Conservation (phyloP, 495 filamentous ascomycete species). For the Amphirosellinia nigrospora region DNA sequence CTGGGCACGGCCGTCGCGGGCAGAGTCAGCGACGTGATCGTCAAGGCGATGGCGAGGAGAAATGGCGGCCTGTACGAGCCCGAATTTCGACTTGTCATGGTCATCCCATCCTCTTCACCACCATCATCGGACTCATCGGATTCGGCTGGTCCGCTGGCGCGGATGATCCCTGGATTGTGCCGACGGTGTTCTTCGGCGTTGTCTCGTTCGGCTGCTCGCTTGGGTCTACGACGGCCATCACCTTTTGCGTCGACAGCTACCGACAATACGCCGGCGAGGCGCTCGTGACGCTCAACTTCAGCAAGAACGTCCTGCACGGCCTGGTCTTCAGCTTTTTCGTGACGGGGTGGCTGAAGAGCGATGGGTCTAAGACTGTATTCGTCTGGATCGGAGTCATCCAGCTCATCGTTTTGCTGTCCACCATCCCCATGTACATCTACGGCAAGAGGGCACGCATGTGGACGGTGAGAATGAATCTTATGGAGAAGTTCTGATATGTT, state of each 20-base stretch:
- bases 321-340: slow-evolving; percentile 92
- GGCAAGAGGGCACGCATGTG: slow-evolving; percentile 96
- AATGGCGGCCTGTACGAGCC: slow-evolving; percentile 96
- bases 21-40: slow-evolving; percentile 84
- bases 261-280: slow-evolving; percentile 94
- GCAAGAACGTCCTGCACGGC: slow-evolving; percentile 92
- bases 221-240: slow-evolving; percentile 92
- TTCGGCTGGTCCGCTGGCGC: slow-evolving; percentile 88
- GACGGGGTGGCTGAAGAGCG: slow-evolving; percentile 76
- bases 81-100: slow-evolving; percentile 95
- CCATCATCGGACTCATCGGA: slow-evolving; percentile 86
- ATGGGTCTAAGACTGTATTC: slow-evolving; percentile 81
- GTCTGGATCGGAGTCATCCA: slow-evolving; percentile 87
- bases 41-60: slow-evolving; percentile 75
- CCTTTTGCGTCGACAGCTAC: slow-evolving; percentile 93
- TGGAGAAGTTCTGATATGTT: slow-evolving; percentile 78
- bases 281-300: slow-evolving; percentile 91
- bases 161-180: slow-evolving; percentile 85
- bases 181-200: slow-evolving; percentile 89
- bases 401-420: slow-evolving; percentile 71
- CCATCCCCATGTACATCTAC: slow-evolving; percentile 95
- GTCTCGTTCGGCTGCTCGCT: slow-evolving; percentile 94
- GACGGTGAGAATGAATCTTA: slow-evolving; percentile 86
- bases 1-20: slow-evolving; percentile 91
- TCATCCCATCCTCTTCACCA: slow-evolving; percentile 75